phyloP scores from a whole-genome alignment of 202 grass and related monocot species.

The Digitaria exilis region DNA sequence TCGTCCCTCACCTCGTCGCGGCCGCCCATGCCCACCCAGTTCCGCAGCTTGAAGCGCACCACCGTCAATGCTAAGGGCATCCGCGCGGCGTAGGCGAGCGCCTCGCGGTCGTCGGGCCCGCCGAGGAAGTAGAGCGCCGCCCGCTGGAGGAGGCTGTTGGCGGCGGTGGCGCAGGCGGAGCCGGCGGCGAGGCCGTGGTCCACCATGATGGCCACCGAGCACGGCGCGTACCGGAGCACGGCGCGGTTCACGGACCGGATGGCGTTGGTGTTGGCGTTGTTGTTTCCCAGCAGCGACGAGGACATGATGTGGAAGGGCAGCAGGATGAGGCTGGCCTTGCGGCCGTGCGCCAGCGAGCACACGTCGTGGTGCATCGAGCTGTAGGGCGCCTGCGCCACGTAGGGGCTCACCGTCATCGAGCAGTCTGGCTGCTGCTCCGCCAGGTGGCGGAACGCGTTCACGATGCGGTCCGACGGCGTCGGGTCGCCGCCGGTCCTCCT shows the following conservation, averaged over 20 bases:
- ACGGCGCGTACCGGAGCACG: constrained; percentile 65
- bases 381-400: constrained; percentile 52
- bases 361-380: constrained; percentile 73
- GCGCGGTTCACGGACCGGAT: constrained; percentile 52
- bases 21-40: constrained; percentile 26
- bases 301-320: constrained; percentile 84
- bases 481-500: not conserved
- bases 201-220: constrained; percentile 60
- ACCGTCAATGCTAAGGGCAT: constrained; percentile 64
- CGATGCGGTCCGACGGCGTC: constrained; percentile 50
- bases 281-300: constrained; percentile 38
- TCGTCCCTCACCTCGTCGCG: constrained; percentile 53
- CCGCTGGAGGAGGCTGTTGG: constrained; percentile 56
- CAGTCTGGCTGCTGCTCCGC: constrained; percentile 45
- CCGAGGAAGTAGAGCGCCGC: constrained; percentile 66
- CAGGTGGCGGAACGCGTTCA: constrained; percentile 65
- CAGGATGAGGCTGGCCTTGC: constrained; percentile 65
- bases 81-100: constrained; percentile 39
- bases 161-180: constrained; percentile 49
- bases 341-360: constrained; percentile 69
- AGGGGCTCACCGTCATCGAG: constrained; percentile 51
- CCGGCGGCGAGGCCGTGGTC: constrained; percentile 55
- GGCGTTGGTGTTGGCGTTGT: constrained; percentile 52
- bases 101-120: constrained; percentile 58
- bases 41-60: constrained; percentile 48